Conservation (phyloP, 257 asterid genomes). For the Scutellaria galericulata region DNA sequence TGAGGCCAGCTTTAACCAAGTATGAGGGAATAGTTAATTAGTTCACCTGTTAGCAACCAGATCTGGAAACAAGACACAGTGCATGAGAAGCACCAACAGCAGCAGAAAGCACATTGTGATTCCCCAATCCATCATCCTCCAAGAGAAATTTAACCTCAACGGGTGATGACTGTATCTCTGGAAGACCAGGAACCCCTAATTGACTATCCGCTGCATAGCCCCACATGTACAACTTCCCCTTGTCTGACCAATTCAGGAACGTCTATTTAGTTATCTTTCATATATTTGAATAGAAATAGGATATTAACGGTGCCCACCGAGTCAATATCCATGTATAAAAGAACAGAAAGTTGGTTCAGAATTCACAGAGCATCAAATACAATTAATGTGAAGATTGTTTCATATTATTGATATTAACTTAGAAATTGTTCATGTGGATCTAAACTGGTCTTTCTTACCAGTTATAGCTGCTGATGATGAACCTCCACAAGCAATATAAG, state of each 20-base stretch:
- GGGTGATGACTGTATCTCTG: constrained; percentile 71
- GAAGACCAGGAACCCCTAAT: constrained; percentile 87
- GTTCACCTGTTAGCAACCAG: constrained; percentile 39
- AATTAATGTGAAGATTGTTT: too few species aligned
- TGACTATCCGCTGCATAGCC: constrained; percentile 82
- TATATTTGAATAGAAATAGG: not conserved
- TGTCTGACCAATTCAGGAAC: constrained; percentile 48
- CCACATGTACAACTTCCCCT: constrained; percentile 93
- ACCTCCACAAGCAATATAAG: constrained; percentile 88
- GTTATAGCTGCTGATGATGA: constrained; percentile 95
- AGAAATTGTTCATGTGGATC: too few species aligned
- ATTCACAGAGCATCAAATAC: too few species aligned
- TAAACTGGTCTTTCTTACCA: constrained; percentile 50
- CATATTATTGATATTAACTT: too few species aligned
- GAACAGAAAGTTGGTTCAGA: not conserved
- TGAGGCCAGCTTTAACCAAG: not conserved
- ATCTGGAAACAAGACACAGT: constrained; percentile 76
- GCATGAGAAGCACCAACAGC: constrained; percentile 96
- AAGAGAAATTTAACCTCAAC: constrained; percentile 79
- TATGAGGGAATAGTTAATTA: constrained; percentile 11
- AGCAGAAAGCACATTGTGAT: constrained; percentile 61
- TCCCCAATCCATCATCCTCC: constrained; percentile 72
- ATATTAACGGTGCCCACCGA: not conserved
- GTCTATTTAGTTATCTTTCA: not conserved
- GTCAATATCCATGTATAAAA: not conserved